A percentile compares a stretch with the other conserved stretches of the same genome.
Conservation (phyloP, 441 rosid genomes). For the Brassica hybrid region DNA sequence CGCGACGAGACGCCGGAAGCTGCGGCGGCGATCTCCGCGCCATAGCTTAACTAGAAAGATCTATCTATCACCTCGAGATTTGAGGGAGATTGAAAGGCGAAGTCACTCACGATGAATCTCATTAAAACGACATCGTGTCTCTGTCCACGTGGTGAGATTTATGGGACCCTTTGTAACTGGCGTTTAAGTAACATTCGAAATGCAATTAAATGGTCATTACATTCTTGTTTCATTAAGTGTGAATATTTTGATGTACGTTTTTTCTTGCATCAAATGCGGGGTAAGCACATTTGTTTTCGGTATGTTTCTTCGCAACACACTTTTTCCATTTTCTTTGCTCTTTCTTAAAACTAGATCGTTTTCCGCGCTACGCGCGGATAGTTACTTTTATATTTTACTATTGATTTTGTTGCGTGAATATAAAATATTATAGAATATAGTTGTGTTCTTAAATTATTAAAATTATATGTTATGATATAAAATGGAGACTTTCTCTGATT, state of each 20-base stretch:
- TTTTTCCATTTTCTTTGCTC: constrained; percentile 12
- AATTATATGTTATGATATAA: no score
- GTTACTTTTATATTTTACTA: no score
- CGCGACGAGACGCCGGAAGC: constrained; percentile 45
- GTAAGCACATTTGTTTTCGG: constrained; percentile 17
- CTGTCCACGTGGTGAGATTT: constrained; percentile 29
- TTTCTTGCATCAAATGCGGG: constrained; percentile 21
- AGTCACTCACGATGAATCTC: constrained; percentile 11
- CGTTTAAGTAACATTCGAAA: not conserved
- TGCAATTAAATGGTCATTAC: constrained; percentile 1
- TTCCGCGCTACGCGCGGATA: no score
- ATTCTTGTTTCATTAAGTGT: constrained; percentile 4
- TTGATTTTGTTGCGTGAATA: no score
- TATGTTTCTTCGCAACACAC: constrained; percentile 24
- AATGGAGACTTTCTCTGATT: no score
- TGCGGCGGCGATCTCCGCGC: constrained; percentile 32
- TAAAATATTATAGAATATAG: no score
- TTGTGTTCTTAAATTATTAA: no score
- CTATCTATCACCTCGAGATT: not conserved
- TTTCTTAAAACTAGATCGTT: not conserved
- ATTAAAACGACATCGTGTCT: constrained; percentile 15
- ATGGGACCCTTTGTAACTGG: not conserved
- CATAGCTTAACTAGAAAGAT: constrained; percentile 10
- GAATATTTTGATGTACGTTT: constrained; percentile 10
- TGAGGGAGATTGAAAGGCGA: constrained; percentile 6